Evolutionary conservation across 306 rosid genomes (phyloP).

Genomic region (Chamaecrista fasciculata): DNA sequence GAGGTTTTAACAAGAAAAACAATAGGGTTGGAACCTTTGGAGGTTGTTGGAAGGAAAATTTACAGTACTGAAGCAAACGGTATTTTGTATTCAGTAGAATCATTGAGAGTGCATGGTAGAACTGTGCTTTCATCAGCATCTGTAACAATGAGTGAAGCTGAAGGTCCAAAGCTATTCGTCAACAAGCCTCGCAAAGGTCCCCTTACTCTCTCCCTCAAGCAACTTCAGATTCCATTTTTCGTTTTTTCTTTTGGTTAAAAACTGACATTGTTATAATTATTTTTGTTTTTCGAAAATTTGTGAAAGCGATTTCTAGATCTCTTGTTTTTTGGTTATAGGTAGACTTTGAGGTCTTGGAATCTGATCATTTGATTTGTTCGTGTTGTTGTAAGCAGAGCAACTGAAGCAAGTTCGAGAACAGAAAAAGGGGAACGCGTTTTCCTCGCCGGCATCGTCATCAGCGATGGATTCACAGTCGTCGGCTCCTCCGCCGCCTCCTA

Average conservation of each 20-base stretch:
- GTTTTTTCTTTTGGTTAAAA: neutral
- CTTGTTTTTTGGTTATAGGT: constrained; percentile 25
- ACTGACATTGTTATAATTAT: neutral
- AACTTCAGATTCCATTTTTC: no score
- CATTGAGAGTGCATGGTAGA: neutral
- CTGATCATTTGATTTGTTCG: neutral
- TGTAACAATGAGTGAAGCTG: constrained; percentile 53
- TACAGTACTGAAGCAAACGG: no score
- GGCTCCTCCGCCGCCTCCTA: constrained; percentile 55
- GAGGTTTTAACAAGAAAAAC: no score
- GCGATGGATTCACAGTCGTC: constrained; percentile 37
- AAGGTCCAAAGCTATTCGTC: constrained; percentile 58
- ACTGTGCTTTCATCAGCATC: neutral
- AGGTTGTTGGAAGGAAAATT: no score
- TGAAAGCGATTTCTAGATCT: neutral
- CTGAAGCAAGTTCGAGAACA: constrained; percentile 58
- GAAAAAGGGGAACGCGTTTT: constrained; percentile 36
- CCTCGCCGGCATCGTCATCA: constrained; percentile 39
- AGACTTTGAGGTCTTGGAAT: constrained; percentile 21
- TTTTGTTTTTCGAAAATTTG: neutral
- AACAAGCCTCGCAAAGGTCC: constrained; percentile 75
- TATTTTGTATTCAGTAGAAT: no score
- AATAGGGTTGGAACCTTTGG: no score
- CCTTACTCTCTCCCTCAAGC: neutral
- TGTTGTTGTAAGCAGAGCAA: constrained; percentile 36